Conservation (phyloP, 495 filamentous ascomycete species). For the Penicillium arizonense region DNA sequence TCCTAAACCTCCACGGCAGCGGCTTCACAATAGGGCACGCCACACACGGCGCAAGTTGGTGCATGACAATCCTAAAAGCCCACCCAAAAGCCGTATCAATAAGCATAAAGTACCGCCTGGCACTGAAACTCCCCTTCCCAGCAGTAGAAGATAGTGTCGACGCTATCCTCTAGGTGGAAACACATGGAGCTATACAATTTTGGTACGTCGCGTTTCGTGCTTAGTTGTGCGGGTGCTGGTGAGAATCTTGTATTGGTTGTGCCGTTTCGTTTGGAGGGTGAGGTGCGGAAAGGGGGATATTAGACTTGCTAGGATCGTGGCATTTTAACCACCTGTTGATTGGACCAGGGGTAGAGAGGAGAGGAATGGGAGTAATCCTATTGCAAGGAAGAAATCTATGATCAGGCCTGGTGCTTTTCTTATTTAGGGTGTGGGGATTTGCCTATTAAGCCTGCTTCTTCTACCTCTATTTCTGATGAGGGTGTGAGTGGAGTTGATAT, state of each 20-base stretch:
- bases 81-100: conserved; percentile 13
- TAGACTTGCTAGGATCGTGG: conserved; percentile 46
- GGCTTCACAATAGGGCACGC: conserved; percentile 39
- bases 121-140: conserved; percentile 38
- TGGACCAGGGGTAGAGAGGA: conserved; percentile 65
- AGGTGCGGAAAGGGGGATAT: conserved; percentile 20
- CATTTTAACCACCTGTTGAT: conserved; percentile 74
- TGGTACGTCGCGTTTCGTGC: conserved; percentile 53
- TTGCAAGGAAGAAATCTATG: conserved; percentile 10
- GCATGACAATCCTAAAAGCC: conserved; percentile 6
- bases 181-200: conserved; percentile 48
- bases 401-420: conserved; percentile 11
- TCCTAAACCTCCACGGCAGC: conserved; percentile 32
- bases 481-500: conserved; percentile 14
- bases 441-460: not conserved
- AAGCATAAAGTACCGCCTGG: conserved; percentile 35
- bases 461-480: no score
- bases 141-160: conserved; percentile 66
- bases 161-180: conserved; percentile 45
- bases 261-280: conserved; percentile 53
- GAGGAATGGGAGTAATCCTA: conserved; percentile 18
- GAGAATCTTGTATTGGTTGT: conserved; percentile 74
- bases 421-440: conserved; percentile 13
- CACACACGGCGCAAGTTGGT: conserved; percentile 21
- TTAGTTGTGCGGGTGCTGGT: conserved; percentile 72